phyloP scores from a whole-genome alignment of 257 asterid species.

The Dorcoceras hygrometricum region DNA sequence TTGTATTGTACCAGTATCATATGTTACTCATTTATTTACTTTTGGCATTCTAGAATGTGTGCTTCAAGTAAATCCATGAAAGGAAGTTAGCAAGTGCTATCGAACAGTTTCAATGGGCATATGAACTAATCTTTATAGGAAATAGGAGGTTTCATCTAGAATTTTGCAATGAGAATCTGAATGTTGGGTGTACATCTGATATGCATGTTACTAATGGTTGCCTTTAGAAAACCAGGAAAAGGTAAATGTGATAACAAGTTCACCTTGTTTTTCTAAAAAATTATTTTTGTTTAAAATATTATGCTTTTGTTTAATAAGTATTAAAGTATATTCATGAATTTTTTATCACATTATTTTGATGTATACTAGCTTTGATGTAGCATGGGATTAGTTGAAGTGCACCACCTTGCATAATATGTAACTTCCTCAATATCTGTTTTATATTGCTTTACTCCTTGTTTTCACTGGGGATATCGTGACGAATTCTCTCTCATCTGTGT shows the following conservation, averaged over 20 bases:
- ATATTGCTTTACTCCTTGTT: constrained; percentile 2
- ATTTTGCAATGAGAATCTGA: not conserved
- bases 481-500: not conserved
- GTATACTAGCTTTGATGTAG: constrained; percentile 4
- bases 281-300: not conserved
- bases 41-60: too few relatives aligned
- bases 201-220: too few relatives aligned
- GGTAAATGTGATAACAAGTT: not conserved
- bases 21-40: too few relatives aligned
- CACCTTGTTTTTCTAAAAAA: too few relatives aligned
- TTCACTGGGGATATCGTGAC: constrained; percentile 18
- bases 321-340: constrained; percentile 1
- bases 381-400: constrained; percentile 14
- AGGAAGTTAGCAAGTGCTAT: too few relatives aligned
- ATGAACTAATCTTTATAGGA: too few relatives aligned
- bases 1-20: too few relatives aligned
- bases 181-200: not conserved
- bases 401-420: constrained; percentile 14
- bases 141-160: not conserved
- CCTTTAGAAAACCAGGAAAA: constrained; percentile 1
- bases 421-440: constrained; percentile 15
- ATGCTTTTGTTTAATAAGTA: not conserved
- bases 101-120: too few relatives aligned
- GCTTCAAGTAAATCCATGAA: too few relatives aligned
- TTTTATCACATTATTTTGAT: not conserved